Conservation (phyloP, 2,329 filamentous ascomycete genomes). For the Clonostachys sp. region DNA sequence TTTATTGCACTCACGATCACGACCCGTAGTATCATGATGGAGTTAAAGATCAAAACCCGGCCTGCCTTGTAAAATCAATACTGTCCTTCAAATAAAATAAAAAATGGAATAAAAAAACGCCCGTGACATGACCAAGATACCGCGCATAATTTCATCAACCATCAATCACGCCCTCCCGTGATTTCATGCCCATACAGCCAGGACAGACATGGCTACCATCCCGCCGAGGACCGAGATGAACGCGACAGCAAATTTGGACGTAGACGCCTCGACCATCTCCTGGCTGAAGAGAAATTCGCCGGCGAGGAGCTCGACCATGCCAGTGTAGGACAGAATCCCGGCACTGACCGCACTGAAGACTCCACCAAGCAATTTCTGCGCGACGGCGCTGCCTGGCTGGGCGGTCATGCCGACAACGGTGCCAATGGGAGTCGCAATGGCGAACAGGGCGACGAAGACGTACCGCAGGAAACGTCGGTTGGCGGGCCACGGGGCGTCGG, state of each 20-base stretch:
- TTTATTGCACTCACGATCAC: too few relatives aligned
- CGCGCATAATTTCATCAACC: too few relatives aligned
- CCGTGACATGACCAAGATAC: neutral
- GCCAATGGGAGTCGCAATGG: constrained; percentile 76
- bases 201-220: constrained; percentile 71
- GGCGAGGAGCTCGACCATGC: constrained; percentile 86
- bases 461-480: constrained; percentile 71
- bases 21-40: too few relatives aligned
- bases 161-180: neutral
- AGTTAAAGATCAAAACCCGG: too few relatives aligned
- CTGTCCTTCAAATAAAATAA: neutral
- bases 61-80: too few relatives aligned
- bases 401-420: constrained; percentile 82
- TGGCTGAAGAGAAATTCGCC: constrained; percentile 96
- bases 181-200: constrained; percentile 77
- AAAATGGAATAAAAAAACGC: neutral
- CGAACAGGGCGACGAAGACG: constrained; percentile 65
- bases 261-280: constrained; percentile 71
- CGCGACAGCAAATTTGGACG: constrained; percentile 64
- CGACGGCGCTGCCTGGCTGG: constrained; percentile 36
- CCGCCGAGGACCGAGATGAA: constrained; percentile 72
- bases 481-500: constrained; percentile 70
- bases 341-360: constrained; percentile 86
- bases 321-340: constrained; percentile 90
- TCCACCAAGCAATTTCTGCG: constrained; percentile 70